Percentiles rank a stretch among this genome's conserved stretches.
Conservation (phyloP, 164 flowering plant species). For the Nymphaea colorata region DNA sequence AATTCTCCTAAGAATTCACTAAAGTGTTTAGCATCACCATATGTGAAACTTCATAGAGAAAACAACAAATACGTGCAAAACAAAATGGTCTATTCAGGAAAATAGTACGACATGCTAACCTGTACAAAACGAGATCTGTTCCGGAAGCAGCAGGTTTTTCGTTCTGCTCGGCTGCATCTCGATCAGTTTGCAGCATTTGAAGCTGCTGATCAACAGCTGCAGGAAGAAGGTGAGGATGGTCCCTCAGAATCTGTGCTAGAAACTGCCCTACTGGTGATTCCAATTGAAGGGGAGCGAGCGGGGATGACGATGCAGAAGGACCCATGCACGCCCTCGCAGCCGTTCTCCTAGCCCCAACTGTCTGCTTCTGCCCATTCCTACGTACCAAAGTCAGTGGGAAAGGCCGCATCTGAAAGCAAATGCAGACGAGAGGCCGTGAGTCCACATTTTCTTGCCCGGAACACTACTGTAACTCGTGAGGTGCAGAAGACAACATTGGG, state of each 20-base stretch:
- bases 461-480: conserved; percentile 33
- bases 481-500: conserved; percentile 10
- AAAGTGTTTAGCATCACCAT: too few species aligned
- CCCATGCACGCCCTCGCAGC: conserved; percentile 43
- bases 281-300: conserved; percentile 60
- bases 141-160: conserved; percentile 32
- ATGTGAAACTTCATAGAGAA: too few species aligned
- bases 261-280: conserved; percentile 86
- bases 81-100: too few species aligned
- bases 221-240: conserved; percentile 79
- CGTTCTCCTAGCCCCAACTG: conserved; percentile 14
- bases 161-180: conserved; percentile 39
- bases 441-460: conserved; percentile 26
- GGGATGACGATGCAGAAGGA: conserved; percentile 20
- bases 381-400: conserved; percentile 33
- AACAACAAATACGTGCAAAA: too few species aligned
- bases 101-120: background rate
- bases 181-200: conserved; percentile 59
- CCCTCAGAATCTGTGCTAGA: conserved; percentile 61
- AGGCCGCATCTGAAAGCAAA: conserved; percentile 28
- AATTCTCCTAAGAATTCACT: conserved; percentile 49
- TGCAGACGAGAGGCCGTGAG: conserved; percentile 18
- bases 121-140: conserved; percentile 41
- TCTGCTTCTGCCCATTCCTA: conserved; percentile 19
- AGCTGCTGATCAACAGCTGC: conserved; percentile 91